These are phyloP conservation scores for Aspergillus nomiae DNA, from an alignment of 2,329 filamentous ascomycete genomes.

Conservation along the genomic window DNA sequence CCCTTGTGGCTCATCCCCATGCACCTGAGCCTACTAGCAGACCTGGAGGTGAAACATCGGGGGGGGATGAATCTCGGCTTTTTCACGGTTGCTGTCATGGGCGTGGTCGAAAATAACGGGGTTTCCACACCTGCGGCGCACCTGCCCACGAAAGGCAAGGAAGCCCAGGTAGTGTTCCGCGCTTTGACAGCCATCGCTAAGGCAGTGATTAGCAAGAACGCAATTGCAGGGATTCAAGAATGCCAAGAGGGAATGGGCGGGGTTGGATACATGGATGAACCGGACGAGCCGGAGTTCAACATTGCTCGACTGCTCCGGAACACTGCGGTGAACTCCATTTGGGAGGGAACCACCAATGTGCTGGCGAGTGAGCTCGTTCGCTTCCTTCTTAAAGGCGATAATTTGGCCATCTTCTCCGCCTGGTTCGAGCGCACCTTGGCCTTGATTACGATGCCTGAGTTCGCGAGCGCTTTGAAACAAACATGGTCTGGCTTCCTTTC, in stretches of 20 bases:
- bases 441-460: slow-evolving; percentile 12
- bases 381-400: slow-evolving; percentile 27
- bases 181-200: slow-evolving; percentile 35
- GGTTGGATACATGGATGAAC: slow-evolving; percentile 43
- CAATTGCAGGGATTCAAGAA: slow-evolving; percentile 35
- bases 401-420: slow-evolving; percentile 33
- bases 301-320: slow-evolving; percentile 68
- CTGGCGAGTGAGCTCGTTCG: slow-evolving; percentile 58
- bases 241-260: slow-evolving; percentile 43
- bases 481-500: slow-evolving; percentile 22
- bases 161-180: slow-evolving; percentile 31
- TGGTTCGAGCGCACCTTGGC: slow-evolving; percentile 45
- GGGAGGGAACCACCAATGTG: slow-evolving; percentile 74
- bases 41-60: slow-evolving; percentile 42
- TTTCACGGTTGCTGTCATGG: slow-evolving; percentile 35
- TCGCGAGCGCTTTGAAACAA: slow-evolving; percentile 12
- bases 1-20: slow-evolving; percentile 43
- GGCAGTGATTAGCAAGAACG: slow-evolving; percentile 38
- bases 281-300: slow-evolving; percentile 63
- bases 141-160: slow-evolving; percentile 37
- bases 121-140: slow-evolving; percentile 45
- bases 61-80: slow-evolving; percentile 41
- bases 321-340: slow-evolving; percentile 58
- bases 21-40: slow-evolving; percentile 43
- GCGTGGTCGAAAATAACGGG: slow-evolving; percentile 57